A percentile compares a stretch with the other conserved stretches of the same genome.
Conservation (phyloP, 768 basidiomycete genomes). For the Asterophora lycoperdoides region DNA sequence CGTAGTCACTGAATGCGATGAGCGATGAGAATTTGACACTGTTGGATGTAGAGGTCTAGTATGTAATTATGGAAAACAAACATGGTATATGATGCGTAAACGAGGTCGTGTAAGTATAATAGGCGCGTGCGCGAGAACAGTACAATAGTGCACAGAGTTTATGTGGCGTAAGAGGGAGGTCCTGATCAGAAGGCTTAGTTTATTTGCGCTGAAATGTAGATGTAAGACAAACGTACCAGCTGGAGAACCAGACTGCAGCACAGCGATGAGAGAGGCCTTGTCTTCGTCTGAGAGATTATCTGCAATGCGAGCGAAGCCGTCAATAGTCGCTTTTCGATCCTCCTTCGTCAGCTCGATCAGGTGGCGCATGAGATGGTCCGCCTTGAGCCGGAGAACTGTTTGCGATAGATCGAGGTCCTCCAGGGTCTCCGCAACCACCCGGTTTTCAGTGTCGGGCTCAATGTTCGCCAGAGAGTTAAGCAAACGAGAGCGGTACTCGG, state of each 20-base stretch:
- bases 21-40: no score
- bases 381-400: conserved; percentile 59
- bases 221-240: conserved; percentile 43
- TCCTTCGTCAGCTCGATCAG: conserved; percentile 67
- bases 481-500: conserved; percentile 62
- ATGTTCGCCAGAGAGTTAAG: conserved; percentile 59
- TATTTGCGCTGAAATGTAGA: background rate
- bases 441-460: conserved; percentile 49
- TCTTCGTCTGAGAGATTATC: conserved; percentile 74
- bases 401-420: conserved; percentile 67
- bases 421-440: conserved; percentile 56
- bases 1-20: no score
- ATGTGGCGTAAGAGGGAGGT: conserved; percentile 34
- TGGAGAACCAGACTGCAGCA: conserved; percentile 55
- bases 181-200: conserved; percentile 21
- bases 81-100: conserved; percentile 12
- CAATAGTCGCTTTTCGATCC: conserved; percentile 73
- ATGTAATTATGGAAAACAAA: conserved; percentile 17
- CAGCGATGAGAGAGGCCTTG: conserved; percentile 51
- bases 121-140: background rate
- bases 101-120: conserved; percentile 2
- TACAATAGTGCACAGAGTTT: conserved; percentile 1
- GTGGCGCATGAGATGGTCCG: conserved; percentile 62
- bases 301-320: conserved; percentile 69
- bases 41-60: conserved; percentile 5